Percentiles rank a stretch among this genome's conserved stretches.
These are phyloP conservation scores for Cystobasidium onofrii DNA, from an alignment of 768 basidiomycete genomes.

Conservation along the genomic window DNA sequence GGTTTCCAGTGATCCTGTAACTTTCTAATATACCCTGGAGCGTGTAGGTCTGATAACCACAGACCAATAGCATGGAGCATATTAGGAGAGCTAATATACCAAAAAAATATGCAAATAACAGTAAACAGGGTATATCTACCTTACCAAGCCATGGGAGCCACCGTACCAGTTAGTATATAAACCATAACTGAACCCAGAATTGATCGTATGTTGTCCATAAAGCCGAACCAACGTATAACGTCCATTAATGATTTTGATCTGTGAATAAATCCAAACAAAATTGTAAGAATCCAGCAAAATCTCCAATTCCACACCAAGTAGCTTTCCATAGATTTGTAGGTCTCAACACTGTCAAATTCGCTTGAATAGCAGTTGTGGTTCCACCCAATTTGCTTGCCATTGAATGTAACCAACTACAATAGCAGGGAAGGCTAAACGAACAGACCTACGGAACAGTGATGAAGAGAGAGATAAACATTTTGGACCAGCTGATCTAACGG, in stretches of 20 bases:
- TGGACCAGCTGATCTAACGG: slow-evolving; percentile 40
- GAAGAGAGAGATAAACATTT: slow-evolving; percentile 43
- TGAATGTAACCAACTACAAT: slow-evolving; percentile 44
- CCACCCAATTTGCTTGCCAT: slow-evolving; percentile 38
- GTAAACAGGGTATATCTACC: slow-evolving; percentile 42
- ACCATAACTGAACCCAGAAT: slow-evolving; percentile 44
- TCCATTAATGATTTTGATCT: slow-evolving; percentile 43
- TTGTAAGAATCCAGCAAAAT: slow-evolving; percentile 44
- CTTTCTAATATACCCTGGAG: slow-evolving; percentile 42
- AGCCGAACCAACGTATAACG: slow-evolving; percentile 42
- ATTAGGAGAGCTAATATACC: slow-evolving; percentile 42
- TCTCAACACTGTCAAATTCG: slow-evolving; percentile 36
- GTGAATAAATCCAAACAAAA: slow-evolving; percentile 44
- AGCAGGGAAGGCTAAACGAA: slow-evolving; percentile 44
- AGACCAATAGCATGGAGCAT: slow-evolving; percentile 43
- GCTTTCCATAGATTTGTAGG: slow-evolving; percentile 42
- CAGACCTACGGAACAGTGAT: slow-evolving; percentile 44
- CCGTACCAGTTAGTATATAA: slow-evolving; percentile 42
- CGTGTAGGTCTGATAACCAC: slow-evolving; percentile 41
- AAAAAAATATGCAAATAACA: slow-evolving; percentile 38
- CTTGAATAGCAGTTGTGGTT: slow-evolving; percentile 27
- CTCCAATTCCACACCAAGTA: slow-evolving; percentile 43
- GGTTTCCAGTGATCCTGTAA: slow-evolving; percentile 44
- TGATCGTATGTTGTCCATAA: slow-evolving; percentile 45
- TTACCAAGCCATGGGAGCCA: slow-evolving; percentile 42